A percentile compares a stretch with the other conserved stretches of the same genome.
Conservation (phyloP, 164 flowering plant genomes). For the Vitis amurensis region DNA sequence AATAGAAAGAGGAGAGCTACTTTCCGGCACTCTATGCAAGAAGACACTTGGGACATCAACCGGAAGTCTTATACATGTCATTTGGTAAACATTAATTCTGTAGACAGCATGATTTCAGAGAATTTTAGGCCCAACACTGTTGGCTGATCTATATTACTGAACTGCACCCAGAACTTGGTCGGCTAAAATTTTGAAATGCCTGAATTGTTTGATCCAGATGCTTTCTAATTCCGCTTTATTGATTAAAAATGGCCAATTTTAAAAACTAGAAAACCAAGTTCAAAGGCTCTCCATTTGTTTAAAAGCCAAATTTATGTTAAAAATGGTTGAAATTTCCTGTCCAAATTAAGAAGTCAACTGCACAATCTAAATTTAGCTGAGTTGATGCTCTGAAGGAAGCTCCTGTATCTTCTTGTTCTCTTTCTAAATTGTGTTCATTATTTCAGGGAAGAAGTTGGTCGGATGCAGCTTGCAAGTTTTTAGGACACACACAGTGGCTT, state of each 20-base stretch:
- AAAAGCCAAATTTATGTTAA: no score
- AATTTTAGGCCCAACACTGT: background rate
- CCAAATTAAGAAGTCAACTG: no score
- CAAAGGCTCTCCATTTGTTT: no score
- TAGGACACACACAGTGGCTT: conserved; percentile 99
- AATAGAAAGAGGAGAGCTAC: conserved; percentile 90
- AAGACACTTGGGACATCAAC: conserved; percentile 90
- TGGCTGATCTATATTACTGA: no score
- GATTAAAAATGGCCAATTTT: no score
- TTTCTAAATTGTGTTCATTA: background rate
- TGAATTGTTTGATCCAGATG: no score
- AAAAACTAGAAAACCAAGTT: no score
- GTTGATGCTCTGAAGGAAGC: background rate
- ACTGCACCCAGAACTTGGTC: no score
- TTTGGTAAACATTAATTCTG: conserved; percentile 55
- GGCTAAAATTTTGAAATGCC: no score
- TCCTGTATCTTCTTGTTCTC: background rate
- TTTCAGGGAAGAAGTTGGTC: conserved; percentile 99
- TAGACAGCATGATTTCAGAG: background rate
- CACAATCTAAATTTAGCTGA: no score
- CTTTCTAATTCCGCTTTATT: no score
- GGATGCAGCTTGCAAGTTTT: conserved; percentile 99
- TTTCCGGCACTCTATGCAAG: conserved; percentile 93
- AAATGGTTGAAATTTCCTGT: no score
- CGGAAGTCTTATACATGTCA: conserved; percentile 98